These are phyloP conservation scores for Gossypium thurberi DNA, from an alignment of 345 rosid genomes.

Conservation along the genomic window DNA sequence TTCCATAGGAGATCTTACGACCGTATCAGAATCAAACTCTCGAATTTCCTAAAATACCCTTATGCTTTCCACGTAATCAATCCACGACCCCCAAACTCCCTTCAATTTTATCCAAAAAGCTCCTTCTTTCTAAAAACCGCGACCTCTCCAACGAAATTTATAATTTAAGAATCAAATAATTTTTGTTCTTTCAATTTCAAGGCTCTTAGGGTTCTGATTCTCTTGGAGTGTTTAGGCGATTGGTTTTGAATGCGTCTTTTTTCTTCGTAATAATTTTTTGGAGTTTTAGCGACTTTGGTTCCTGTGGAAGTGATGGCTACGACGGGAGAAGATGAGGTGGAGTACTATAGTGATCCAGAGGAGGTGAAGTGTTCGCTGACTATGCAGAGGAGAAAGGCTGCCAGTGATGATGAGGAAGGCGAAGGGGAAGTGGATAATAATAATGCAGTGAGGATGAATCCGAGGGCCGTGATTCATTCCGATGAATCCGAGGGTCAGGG, in stretches of 20 bases:
- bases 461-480: conserved; percentile 39
- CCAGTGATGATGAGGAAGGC: conserved; percentile 93
- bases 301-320: conserved; percentile 37
- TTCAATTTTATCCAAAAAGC: not conserved
- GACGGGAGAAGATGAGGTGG: conserved; percentile 44
- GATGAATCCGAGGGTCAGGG: conserved; percentile 70
- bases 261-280: conserved; percentile 9
- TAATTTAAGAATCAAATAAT: not conserved
- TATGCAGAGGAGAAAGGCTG: conserved; percentile 62
- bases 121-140: not conserved
- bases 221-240: not conserved
- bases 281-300: not conserved
- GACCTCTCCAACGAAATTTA: not conserved
- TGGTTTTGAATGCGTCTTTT: not conserved
- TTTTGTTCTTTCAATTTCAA: not conserved
- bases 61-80: not conserved
- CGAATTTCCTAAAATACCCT: not conserved
- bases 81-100: not conserved
- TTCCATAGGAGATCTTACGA: not conserved
- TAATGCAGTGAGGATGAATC: conserved; percentile 23
- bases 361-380: conserved; percentile 61
- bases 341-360: conserved; percentile 89
- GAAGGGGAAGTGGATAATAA: conserved; percentile 22
- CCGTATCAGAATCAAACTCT: not conserved
- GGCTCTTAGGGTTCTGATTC: conserved; percentile 7